Evolutionary conservation across 2,329 filamentous ascomycete species (phyloP), one percentile per base, ranked within the genome.

Genomic region (Emergomyces pasteurianus): DNA sequence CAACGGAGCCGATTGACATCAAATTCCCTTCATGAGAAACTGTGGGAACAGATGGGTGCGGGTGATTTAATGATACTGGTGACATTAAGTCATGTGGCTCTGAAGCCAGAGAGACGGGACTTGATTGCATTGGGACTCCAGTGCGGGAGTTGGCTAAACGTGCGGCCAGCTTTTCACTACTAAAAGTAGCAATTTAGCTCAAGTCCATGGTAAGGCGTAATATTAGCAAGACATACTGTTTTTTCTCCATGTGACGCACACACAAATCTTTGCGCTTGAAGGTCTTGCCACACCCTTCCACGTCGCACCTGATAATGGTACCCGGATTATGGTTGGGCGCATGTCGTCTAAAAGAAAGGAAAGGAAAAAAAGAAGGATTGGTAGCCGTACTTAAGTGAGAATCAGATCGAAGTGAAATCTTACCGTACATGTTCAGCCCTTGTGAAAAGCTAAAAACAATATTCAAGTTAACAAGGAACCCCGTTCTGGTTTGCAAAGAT

Each of bases 321-420:
- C 78, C 75, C 5, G 77, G 74, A 63, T 78, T 79, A 69, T 80
- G 78, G 65, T 80, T 80, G 61, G 78, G 68, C 66, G 80, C 77
- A 71, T 80, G 78, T 50, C 78, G 77, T 67, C 75, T 76, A 61
- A 36, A 28, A 16, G n/a, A n/a, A n/a, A n/a, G n/a, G n/a, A n/a
- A n/a, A n/a, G n/a, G n/a, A n/a, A n/a, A n/a, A n/a, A n/a, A n/a
- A n/a, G n/a, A n/a, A 53, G 16, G 53, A 36, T 58, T 58, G 36
- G 60, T 38, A 58, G 46, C n/a, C 16, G 38, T 55, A 8, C 26
- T 34, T 49, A n/a, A 42, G 34, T 18, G 7, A 38, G 23, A 4
- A 18, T 21, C 16, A 46, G n/a, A 16, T 18, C 7, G 12, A 43
- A 18, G 34, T 31, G 23, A 43, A 50, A 58, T 18, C 58, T 53